These are phyloP conservation scores for Talaromyces sp. DNA, from an alignment of 2,329 filamentous ascomycete species.

Conservation along the genomic window DNA sequence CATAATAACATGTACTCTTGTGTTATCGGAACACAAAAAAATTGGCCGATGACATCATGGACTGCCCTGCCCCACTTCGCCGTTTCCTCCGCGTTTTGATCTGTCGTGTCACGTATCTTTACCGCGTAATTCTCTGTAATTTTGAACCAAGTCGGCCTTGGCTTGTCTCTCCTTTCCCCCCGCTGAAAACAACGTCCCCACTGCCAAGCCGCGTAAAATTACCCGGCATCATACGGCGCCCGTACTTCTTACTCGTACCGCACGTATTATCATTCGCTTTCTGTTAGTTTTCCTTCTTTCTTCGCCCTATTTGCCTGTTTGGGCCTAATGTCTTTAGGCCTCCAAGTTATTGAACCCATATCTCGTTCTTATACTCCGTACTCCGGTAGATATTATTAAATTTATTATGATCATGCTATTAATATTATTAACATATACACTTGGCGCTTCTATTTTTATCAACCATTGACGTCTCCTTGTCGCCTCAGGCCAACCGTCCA, in stretches of 20 bases:
- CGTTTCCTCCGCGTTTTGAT: not conserved
- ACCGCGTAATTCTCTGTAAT: not conserved
- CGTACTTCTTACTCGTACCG: no score
- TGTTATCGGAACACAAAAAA: not conserved
- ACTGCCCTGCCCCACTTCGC: not conserved
- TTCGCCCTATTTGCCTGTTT: not conserved
- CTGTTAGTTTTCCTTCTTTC: slow-evolving; percentile 1
- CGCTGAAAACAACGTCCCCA: not conserved
- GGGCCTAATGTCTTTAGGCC: not conserved
- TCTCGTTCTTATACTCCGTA: no score
- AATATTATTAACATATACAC: not conserved
- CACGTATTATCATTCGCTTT: not conserved
- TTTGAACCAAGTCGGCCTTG: not conserved
- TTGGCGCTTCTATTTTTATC: no score
- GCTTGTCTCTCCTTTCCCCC: not conserved
- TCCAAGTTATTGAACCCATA: not conserved
- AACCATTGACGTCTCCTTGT: not conserved
- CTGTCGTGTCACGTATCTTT: not conserved
- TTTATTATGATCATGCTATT: no score
- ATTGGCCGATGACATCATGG: not conserved
- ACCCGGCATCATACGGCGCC: no score
- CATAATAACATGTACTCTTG: no score
- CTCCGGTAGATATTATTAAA: no score
- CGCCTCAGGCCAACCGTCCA: not conserved
- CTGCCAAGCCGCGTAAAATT: not conserved